Conservation (phyloP, 2,329 filamentous ascomycete genomes). For the Didymella pinodella region DNA sequence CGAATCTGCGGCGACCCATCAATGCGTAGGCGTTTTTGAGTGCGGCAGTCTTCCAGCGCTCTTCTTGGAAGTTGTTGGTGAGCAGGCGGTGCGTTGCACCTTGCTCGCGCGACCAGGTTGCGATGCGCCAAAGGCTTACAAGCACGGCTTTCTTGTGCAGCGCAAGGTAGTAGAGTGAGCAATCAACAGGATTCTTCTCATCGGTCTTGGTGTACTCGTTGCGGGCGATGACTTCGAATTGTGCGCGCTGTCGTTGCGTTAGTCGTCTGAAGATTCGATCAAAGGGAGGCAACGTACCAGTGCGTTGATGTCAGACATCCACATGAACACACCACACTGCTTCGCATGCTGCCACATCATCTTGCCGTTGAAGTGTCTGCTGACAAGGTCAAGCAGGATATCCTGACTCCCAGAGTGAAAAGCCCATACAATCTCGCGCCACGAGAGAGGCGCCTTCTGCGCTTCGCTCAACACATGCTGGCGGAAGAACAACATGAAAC, state of each 20-base stretch:
- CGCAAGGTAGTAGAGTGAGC: conserved; percentile 89
- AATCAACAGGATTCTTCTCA: conserved; percentile 87
- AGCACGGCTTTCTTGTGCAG: conserved; percentile 89
- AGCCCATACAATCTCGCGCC: conserved; percentile 84
- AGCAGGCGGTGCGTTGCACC: conserved; percentile 78
- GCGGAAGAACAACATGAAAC: conserved; percentile 87
- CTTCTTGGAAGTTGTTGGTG: conserved; percentile 88
- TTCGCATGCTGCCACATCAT: conserved; percentile 86
- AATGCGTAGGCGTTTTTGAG: conserved; percentile 96
- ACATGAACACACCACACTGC: conserved; percentile 92
- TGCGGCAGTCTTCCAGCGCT: conserved; percentile 86
- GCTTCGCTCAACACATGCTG: conserved; percentile 75
- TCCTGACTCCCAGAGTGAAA: conserved; percentile 88
- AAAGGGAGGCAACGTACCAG: conserved; percentile 64
- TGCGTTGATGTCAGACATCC: conserved; percentile 79
- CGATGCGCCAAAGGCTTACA: conserved; percentile 93
- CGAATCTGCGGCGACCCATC: conserved; percentile 88
- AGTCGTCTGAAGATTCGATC: conserved; percentile 1
- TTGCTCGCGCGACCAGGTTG: conserved; percentile 87
- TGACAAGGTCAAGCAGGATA: conserved; percentile 84
- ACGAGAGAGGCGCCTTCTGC: conserved; percentile 70
- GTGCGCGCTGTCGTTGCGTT: conserved; percentile 64
- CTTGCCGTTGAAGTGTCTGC: conserved; percentile 77
- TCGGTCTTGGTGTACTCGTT: conserved; percentile 93
- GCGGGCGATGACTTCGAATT: conserved; percentile 89